Evolutionary conservation across 139 green algal genomes (phyloP), one percentile per base, ranked within the genome.

Genomic region (Raphidocelis subcapitata): DNA sequence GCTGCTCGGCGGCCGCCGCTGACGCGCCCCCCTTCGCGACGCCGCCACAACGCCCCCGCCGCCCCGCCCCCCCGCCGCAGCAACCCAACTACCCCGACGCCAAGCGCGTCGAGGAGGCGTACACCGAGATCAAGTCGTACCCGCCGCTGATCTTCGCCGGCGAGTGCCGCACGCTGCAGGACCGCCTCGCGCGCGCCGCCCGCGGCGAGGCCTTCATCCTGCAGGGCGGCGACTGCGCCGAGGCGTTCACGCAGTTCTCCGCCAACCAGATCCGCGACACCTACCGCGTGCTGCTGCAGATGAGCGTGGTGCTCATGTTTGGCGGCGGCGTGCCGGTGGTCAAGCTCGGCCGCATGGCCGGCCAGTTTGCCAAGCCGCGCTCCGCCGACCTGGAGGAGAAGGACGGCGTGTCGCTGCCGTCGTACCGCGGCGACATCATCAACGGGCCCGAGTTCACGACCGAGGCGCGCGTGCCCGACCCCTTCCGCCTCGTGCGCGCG

Each of bases 341-440:
- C 16, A 99, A 99, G 91, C 86, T 99, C 37, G 96, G 96, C 14
- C 91, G 96, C 73, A 97, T 99, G 85, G 96, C 96, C 10, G 96
- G 96, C 1, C 96, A 99, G 86, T 99, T 99, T 72, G 96, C 96
- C 76, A 99, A 99, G 89, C 96, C 96, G 5, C 81, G 96, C 55
- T 91, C 81, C n/a, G 84, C 89, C 2, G 74, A 87, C 73, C 77
- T 88, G 29, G 94, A 98, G 86, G 68, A 60, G 20, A 86, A 90
- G 49, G 86, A 89, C 55, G 92, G 79, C 37, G 76, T 91, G 21
- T 73, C 79, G 49, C 83, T 98, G 46, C 94, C 94, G n/a, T 91
- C 80, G 26, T 98, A 98, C 88, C 8, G 41, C 8, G 41, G 96
- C 2, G 96, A 99, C 89, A 99, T 98, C 87, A 98, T 99, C 85